Evolutionary conservation across 495 filamentous ascomycete species (phyloP), one percentile per base, ranked within the genome.

Genomic region (Darksidea phi): DNA sequence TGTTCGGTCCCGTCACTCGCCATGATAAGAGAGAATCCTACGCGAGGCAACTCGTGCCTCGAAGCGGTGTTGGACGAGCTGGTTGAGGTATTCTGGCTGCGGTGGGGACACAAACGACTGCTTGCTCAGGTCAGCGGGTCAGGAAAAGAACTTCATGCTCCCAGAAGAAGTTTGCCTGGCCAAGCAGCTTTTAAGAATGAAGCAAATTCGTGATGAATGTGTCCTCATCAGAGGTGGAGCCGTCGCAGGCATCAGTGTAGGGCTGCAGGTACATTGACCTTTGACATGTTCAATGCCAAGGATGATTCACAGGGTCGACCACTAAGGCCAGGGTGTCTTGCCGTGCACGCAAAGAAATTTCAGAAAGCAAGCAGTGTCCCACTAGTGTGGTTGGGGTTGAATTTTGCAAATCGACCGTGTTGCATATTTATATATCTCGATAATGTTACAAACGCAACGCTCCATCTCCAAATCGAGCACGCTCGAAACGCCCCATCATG

Each of bases 391-490:
- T 7, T 13, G 18, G 15, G 41, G 18, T 32, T 4, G 28, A 32
- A 4, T 4, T 32, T 13, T 45, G 13, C 4, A n/a, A 45, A 4
- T n/a, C 15, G 20, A 17, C 13, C 15, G 4, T 21, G 3, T 45
- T 15, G 20, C 13, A 17, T 45, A 18, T 37, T 32, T 32, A 4
- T 15, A 32, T 52, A 8, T 37, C 32, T 26, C 23, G 36, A 54
- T 63, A 47, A 49, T 63, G 59, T n/a, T 63, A 63, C 59, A 63
- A 56, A 45, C 59, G 42, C 20, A 18, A 32, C 52, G 59, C 59
- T 49, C 26, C 11, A 25, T 32, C 46, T n/a, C 25, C 2, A 54
- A 21, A 18, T 21, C 23, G 48, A 13, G 38, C n/a, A 34, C 37
- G 13, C 49, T 53, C 15, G 18, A 49, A n/a, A 49, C 46, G 46